Evolutionary conservation across 305 asterid genomes (phyloP).

Genomic region (Euphrasia arctica): DNA sequence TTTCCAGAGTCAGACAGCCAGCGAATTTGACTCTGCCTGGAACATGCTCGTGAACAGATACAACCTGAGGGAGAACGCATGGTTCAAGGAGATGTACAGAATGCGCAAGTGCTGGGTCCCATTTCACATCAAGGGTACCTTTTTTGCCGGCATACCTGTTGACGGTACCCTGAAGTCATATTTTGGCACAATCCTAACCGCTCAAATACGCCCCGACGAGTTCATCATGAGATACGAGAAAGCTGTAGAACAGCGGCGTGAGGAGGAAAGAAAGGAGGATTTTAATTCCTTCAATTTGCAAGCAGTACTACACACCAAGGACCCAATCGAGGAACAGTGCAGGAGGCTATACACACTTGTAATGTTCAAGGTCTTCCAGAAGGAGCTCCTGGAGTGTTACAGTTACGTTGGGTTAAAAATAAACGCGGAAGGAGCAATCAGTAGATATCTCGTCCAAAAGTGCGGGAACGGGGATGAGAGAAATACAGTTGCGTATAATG

Average conservation of each 20-base stretch:
- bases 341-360: conserved; percentile 73
- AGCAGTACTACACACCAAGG: conserved; percentile 79
- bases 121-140: conserved; percentile 61
- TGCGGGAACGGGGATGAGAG: conserved; percentile 80
- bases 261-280: conserved; percentile 90
- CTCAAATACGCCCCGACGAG: conserved; percentile 63
- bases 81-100: conserved; percentile 85
- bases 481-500: conserved; percentile 82
- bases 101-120: conserved; percentile 92
- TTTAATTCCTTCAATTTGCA: conserved; percentile 70
- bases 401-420: conserved; percentile 79
- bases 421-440: conserved; percentile 83
- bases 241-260: conserved; percentile 70
- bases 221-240: conserved; percentile 71
- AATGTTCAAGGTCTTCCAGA: conserved; percentile 86
- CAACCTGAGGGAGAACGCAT: conserved; percentile 56
- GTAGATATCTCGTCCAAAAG: conserved; percentile 81
- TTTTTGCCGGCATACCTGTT: conserved; percentile 88
- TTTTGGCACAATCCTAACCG: conserved; percentile 55
- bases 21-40: conserved; percentile 90
- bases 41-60: conserved; percentile 67
- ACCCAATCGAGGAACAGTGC: conserved; percentile 94
- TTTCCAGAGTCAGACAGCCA: conserved; percentile 66
- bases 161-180: conserved; percentile 78
- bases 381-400: conserved; percentile 88